phyloP scores from a whole-genome alignment of 192 early-diverging fungal species.

The Jimgerdemannia lactiflua region DNA sequence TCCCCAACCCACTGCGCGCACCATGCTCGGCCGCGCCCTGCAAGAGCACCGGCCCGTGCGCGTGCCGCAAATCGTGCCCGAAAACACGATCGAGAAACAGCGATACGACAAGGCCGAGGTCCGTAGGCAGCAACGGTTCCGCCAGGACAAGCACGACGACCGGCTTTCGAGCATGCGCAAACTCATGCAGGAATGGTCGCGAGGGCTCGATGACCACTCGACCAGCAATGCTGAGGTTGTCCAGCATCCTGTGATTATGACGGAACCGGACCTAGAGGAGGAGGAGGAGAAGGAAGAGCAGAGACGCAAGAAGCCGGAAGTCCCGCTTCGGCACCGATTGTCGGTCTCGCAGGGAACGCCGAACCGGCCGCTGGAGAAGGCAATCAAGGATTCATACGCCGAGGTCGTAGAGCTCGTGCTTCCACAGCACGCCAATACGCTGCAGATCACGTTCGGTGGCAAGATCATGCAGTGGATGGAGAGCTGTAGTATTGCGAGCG shows the following conservation, averaged over 20 bases:
- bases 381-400: slow-evolving; percentile 46
- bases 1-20: slow-evolving; percentile 20
- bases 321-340: background rate
- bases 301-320: too few relatives aligned
- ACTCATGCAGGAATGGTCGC: slow-evolving; percentile 41
- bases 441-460: slow-evolving; percentile 68
- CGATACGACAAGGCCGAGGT: slow-evolving; percentile 58
- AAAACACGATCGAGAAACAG: slow-evolving; percentile 45
- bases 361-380: slow-evolving; percentile 13
- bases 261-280: background rate
- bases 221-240: slow-evolving; percentile 17
- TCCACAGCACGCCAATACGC: slow-evolving; percentile 70
- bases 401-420: slow-evolving; percentile 66
- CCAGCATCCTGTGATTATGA: slow-evolving; percentile 20
- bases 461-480: slow-evolving; percentile 77
- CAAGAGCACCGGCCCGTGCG: slow-evolving; percentile 18
- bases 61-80: slow-evolving; percentile 51
- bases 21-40: slow-evolving; percentile 17
- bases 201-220: slow-evolving; percentile 19
- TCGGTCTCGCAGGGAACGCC: background rate
- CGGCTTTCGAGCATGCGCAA: slow-evolving; percentile 23
- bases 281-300: slow-evolving; percentile 10
- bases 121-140: slow-evolving; percentile 40
- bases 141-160: slow-evolving; percentile 23
- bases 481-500: slow-evolving; percentile 55